Evolutionary conservation across 1,284 basidiomycete species (phyloP).

Genomic region (Apiotrichum veenhuisii): DNA sequence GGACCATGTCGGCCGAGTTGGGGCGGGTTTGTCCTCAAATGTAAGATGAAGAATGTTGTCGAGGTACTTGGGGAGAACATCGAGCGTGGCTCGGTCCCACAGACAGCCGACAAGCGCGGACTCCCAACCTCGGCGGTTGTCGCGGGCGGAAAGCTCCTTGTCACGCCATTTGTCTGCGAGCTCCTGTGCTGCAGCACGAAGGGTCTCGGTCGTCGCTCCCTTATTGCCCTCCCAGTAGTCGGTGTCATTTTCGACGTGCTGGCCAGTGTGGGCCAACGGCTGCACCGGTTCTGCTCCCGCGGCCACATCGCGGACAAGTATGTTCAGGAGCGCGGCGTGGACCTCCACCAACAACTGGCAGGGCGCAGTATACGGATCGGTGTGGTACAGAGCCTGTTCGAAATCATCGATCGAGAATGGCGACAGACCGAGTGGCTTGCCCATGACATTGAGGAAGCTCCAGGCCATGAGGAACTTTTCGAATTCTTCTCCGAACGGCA

Average conservation of each 20-base stretch:
- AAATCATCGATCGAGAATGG: conserved; percentile 90
- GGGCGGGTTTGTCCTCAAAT: conserved; percentile 54
- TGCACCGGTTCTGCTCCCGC: conserved; percentile 31
- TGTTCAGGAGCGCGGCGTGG: conserved; percentile 83
- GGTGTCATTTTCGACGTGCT: conserved; percentile 33
- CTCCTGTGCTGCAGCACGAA: conserved; percentile 35
- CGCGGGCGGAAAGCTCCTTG: conserved; percentile 35
- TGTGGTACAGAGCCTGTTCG: conserved; percentile 79
- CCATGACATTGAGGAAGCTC: conserved; percentile 89
- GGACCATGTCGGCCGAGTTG: conserved; percentile 47
- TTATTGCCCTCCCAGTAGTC: conserved; percentile 48
- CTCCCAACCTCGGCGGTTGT: conserved; percentile 60
- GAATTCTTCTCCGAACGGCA: conserved; percentile 78
- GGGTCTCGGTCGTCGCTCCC: conserved; percentile 45
- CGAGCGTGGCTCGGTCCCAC: conserved; percentile 78
- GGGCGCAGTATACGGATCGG: conserved; percentile 59
- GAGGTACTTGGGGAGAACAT: conserved; percentile 69
- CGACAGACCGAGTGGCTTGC: conserved; percentile 87
- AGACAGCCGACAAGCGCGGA: conserved; percentile 78
- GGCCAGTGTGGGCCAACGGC: conserved; percentile 31
- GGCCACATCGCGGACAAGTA: conserved; percentile 67
- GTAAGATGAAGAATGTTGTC: conserved; percentile 71
- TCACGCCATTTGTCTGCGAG: conserved; percentile 32
- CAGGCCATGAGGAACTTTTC: conserved; percentile 83
- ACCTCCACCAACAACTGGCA: conserved; percentile 80